phyloP scores from a whole-genome alignment of 1,284 basidiomycete genomes.

The Neotropicomus parvogracilis region DNA sequence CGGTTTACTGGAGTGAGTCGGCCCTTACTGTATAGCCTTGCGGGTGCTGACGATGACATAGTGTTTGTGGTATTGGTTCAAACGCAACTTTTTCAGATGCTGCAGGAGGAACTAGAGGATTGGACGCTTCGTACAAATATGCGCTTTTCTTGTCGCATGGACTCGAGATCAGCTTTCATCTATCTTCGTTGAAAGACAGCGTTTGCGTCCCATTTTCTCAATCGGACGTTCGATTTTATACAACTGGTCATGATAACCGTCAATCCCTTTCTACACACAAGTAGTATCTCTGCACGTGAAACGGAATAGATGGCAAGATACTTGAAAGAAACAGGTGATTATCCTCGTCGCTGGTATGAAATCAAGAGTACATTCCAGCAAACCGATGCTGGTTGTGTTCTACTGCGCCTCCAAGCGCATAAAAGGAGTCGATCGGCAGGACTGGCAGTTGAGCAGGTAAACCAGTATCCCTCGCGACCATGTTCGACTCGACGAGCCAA shows the following conservation, averaged over 20 bases:
- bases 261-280: constrained; percentile 13
- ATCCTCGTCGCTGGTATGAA: constrained; percentile 3
- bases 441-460: constrained; percentile 21
- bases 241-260: constrained; percentile 18
- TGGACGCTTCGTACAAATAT: constrained; percentile 9
- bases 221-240: constrained; percentile 27
- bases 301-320: constrained; percentile 27
- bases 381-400: constrained; percentile 34
- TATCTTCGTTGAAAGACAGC: constrained; percentile 32
- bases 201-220: constrained; percentile 15
- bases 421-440: constrained; percentile 15
- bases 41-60: constrained; percentile 32
- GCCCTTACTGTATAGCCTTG: background rate
- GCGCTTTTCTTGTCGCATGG: constrained; percentile 25
- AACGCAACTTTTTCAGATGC: constrained; percentile 76
- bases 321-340: constrained; percentile 18
- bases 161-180: constrained; percentile 30
- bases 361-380: constrained; percentile 53
- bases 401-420: constrained; percentile 2
- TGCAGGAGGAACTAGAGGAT: constrained; percentile 63
- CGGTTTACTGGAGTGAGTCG: constrained; percentile 78
- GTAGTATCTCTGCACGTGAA: constrained; percentile 18
- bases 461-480: constrained; percentile 19
- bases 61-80: constrained; percentile 83
- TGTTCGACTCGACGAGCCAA: constrained; percentile 22